These are phyloP conservation scores for Cephaloascus fragrans DNA, from an alignment of 805 yeast genomes.

Conservation along the genomic window DNA sequence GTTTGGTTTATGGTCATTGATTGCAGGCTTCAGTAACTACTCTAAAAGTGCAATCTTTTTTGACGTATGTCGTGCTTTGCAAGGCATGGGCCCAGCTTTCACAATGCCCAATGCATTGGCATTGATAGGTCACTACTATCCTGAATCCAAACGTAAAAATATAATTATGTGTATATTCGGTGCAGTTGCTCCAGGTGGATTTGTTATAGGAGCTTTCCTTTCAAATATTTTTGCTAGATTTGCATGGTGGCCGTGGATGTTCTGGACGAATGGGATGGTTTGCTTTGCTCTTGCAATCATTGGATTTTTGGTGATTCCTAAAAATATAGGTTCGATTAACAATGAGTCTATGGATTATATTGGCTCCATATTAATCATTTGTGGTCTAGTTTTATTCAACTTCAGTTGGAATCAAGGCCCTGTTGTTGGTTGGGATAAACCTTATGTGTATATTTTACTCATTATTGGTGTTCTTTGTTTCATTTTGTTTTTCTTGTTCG, in stretches of 20 bases:
- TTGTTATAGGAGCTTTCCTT: conserved; percentile 43
- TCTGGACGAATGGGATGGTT: conserved; percentile 30
- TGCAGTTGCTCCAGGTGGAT: conserved; percentile 56
- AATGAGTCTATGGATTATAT: conserved; percentile 29
- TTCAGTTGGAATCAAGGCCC: conserved; percentile 75
- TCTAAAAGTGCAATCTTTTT: conserved; percentile 14
- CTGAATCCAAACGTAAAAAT: conserved; percentile 36
- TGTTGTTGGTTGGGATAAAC: conserved; percentile 52
- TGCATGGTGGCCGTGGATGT: conserved; percentile 55
- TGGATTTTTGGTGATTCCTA: conserved; percentile 17
- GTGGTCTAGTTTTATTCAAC: conserved; percentile 53
- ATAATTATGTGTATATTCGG: conserved; percentile 49
- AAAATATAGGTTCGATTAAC: conserved; percentile 10
- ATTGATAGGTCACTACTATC: conserved; percentile 33
- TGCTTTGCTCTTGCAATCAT: conserved; percentile 8
- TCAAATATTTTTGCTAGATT: conserved; percentile 35
- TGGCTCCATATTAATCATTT: conserved; percentile 49
- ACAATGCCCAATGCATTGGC: conserved; percentile 54
- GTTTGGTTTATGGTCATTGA: conserved; percentile 13
- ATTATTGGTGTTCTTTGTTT: conserved; percentile 33
- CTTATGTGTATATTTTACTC: conserved; percentile 49
- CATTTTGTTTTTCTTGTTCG: conserved; percentile 25
- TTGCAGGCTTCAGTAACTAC: conserved; percentile 17
- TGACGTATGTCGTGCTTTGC: conserved; percentile 45
- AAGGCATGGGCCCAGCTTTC: conserved; percentile 57